Evolutionary conservation across 257 asterid species (phyloP).

Genomic region (Ocimum tenuiflorum): DNA sequence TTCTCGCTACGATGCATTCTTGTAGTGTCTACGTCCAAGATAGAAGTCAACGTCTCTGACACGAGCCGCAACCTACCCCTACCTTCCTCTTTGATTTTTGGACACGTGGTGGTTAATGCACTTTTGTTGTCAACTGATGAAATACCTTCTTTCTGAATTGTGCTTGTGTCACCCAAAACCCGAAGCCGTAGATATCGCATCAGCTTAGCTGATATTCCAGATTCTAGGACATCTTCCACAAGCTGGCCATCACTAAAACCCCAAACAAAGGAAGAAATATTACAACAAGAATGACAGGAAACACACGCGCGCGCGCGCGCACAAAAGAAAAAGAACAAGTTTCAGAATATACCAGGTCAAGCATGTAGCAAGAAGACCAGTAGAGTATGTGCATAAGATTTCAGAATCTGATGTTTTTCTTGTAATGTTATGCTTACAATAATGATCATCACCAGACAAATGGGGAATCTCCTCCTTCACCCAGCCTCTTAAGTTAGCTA

Average conservation of each 20-base stretch:
- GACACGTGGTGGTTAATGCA: conserved; percentile 28
- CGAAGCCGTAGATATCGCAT: conserved; percentile 79
- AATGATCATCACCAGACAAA: conserved; percentile 52
- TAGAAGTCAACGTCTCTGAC: conserved; percentile 52
- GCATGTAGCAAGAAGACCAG: conserved; percentile 91
- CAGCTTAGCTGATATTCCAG: conserved; percentile 87
- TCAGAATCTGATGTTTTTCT: conserved; percentile 62
- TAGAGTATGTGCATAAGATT: conserved; percentile 73
- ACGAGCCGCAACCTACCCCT: conserved; percentile 53
- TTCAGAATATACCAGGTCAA: conserved; percentile 50
- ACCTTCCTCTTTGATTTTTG: conserved; percentile 65
- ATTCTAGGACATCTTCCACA: conserved; percentile 87
- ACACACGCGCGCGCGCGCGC: not conserved
- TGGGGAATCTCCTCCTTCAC: conserved; percentile 68
- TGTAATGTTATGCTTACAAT: conserved; percentile 58
- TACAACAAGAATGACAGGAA: conserved; percentile 7
- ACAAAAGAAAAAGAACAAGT: not conserved
- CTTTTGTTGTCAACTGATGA: conserved; percentile 45
- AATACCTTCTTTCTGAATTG: conserved; percentile 55
- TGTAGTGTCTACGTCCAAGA: conserved; percentile 36
- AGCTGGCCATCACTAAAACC: conserved; percentile 69
- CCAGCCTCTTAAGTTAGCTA: conserved; percentile 77
- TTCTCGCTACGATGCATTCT: conserved; percentile 30
- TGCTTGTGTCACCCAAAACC: conserved; percentile 61
- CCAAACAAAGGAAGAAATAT: conserved; percentile 13